Conservation (phyloP, 2,329 filamentous ascomycete genomes). For the Colletotrichum phormii region DNA sequence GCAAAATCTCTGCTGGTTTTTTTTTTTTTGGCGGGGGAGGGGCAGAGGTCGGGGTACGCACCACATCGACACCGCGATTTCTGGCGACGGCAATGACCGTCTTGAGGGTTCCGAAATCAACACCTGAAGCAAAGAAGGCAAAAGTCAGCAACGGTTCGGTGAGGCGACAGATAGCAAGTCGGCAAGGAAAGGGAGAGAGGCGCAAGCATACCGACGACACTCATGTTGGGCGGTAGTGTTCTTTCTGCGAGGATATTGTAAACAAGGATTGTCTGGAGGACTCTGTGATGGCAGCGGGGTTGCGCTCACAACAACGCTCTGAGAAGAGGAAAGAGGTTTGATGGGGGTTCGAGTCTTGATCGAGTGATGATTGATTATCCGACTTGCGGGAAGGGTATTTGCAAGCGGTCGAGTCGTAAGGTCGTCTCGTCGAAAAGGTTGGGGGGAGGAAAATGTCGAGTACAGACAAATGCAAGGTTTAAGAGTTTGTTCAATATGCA, state of each 20-base stretch:
- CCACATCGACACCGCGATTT: slow-evolving; percentile 98
- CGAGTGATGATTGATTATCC: slow-evolving; percentile 22
- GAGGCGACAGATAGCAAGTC: not conserved
- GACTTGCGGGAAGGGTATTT: slow-evolving; percentile 30
- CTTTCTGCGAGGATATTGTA: slow-evolving; percentile 25
- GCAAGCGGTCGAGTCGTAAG: slow-evolving; percentile 34
- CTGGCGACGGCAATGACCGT: slow-evolving; percentile 97
- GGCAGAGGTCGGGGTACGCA: slow-evolving; percentile 65
- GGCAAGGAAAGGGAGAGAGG: not conserved
- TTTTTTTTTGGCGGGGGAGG: slow-evolving; percentile 25
- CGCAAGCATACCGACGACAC: slow-evolving; percentile 63
- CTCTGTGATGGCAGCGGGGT: slow-evolving; percentile 27
- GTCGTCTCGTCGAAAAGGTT: slow-evolving; percentile 27
- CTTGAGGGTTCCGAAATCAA: slow-evolving; percentile 97
- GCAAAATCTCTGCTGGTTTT: slow-evolving; percentile 2
- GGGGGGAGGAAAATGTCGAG: slow-evolving; percentile 16
- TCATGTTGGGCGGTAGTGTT: slow-evolving; percentile 57
- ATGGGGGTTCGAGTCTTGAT: slow-evolving; percentile 3
- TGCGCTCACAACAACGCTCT: slow-evolving; percentile 32
- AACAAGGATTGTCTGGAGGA: slow-evolving; percentile 28
- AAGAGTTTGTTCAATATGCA: slow-evolving; percentile 37
- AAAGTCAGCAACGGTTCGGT: slow-evolving; percentile 30
- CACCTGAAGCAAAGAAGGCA: slow-evolving; percentile 62
- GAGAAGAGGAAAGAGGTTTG: slow-evolving; percentile 4
- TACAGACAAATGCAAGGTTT: slow-evolving; percentile 29